These are phyloP conservation scores for Pseudoperonospora humuli DNA, from an alignment of 352 stramenopile genomes.

Conservation along the genomic window DNA sequence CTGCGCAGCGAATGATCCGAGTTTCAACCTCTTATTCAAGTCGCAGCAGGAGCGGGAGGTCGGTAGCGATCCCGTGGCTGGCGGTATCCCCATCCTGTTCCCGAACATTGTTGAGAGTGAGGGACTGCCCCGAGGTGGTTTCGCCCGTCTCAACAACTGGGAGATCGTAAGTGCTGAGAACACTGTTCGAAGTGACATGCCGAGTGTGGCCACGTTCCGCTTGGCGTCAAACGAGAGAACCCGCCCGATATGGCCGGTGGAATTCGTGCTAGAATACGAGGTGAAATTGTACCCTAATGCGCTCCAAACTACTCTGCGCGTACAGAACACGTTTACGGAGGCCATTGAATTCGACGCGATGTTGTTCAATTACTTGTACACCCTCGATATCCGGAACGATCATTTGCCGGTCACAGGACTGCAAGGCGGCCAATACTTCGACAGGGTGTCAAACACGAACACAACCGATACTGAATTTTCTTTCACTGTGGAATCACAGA, in stretches of 20 bases:
- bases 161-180: conserved; percentile 10
- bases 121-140: conserved; percentile 76
- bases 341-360: conserved; percentile 90
- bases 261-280: conserved; percentile 58
- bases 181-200: conserved; percentile 8
- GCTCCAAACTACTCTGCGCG: conserved; percentile 61
- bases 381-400: conserved; percentile 63
- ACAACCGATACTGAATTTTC: conserved; percentile 44
- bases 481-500: conserved; percentile 58
- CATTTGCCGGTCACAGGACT: conserved; percentile 72
- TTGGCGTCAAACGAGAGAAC: conserved; percentile 22
- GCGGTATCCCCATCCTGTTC: conserved; percentile 88
- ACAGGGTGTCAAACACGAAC: conserved; percentile 77
- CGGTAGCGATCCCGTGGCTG: conserved; percentile 77
- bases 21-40: conserved; percentile 72
- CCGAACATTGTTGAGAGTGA: conserved; percentile 71
- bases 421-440: conserved; percentile 69
- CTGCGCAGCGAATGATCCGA: conserved; percentile 19
- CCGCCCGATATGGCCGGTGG: conserved; percentile 34
- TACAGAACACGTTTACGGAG: conserved; percentile 76
- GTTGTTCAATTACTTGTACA: conserved; percentile 90
- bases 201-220: conserved; percentile 22
- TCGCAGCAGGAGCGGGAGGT: conserved; percentile 71
- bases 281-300: conserved; percentile 49
- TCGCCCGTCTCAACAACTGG: conserved; percentile 59